Evolutionary conservation across 495 filamentous ascomycete genomes (phyloP), one percentile per base, ranked within the genome.

Genomic region (Tuber magnatum): DNA sequence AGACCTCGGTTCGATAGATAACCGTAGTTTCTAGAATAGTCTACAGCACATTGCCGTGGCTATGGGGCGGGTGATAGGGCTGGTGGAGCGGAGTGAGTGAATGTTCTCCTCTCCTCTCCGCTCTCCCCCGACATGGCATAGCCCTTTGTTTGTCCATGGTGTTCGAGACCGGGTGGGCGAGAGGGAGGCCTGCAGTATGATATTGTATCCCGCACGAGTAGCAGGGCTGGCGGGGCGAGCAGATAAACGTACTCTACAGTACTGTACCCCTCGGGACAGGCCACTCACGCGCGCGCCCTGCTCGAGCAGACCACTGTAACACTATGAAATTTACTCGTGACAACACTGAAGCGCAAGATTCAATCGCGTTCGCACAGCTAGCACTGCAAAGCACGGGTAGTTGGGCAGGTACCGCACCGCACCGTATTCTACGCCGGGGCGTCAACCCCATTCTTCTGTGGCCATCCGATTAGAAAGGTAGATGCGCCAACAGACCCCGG

Each of bases 101-200:
- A 32, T 32, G 1, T 65, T 35, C 1, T 6, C 24, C 14, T 35
- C 14, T 35, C 1, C 3, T 8, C 14, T 35, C 14, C 9, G 2
- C 56, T 2, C n/a, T 16, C 12, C 56, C 28, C 14, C 32, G 3
- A 4, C 14, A 18, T 35, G 7, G 12, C 28, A 35, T 65, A 18
- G 5, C 56, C 56, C n/a, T 32, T 32, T 32, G n/a, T 61, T 32
- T 61, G n/a, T n/a, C 51, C 32, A 61, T 14, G 51, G 51, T 61
- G 51, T 61, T 61, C 51, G 51, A 61, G 51, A 61, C 51, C 51
- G 28, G 51, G 51, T 10, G 51, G 51, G n/a, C n/a, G 51, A 61
- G 51, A 32, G 32, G 51, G 51, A 61, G 51, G 32, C 51, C n/a
- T 32, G 51, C 51, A 61, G 51, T 61, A 40, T 40, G 39, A 40